Percentiles rank a stretch among this genome's conserved stretches.
These are phyloP conservation scores for Hanseniaspora lindneri DNA, from an alignment of 805 yeast genomes.

Conservation along the genomic window DNA sequence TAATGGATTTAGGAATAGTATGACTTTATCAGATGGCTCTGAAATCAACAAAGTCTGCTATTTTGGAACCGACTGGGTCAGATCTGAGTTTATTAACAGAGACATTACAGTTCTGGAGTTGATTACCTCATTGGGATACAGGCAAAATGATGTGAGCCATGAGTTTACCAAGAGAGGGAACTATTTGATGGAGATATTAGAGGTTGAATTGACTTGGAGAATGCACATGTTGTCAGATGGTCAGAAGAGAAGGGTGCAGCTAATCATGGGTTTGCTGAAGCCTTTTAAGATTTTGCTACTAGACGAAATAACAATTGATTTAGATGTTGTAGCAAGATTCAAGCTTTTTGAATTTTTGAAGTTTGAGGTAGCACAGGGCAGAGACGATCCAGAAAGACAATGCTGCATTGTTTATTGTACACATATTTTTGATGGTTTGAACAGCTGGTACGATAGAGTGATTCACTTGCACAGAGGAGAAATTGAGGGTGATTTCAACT, in stretches of 20 bases:
- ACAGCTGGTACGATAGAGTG: conserved; percentile 77
- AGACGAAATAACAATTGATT: conserved; percentile 94
- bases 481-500: conserved; percentile 31
- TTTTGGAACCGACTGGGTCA: conserved; percentile 96
- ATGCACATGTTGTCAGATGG: conserved; percentile 92
- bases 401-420: conserved; percentile 87
- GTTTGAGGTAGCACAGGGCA: conserved; percentile 47
- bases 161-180: conserved; percentile 62
- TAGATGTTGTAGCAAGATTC: conserved; percentile 82
- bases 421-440: conserved; percentile 91
- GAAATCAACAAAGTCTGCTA: conserved; percentile 49
- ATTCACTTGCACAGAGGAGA: conserved; percentile 66
- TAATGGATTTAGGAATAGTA: conserved; percentile 30
- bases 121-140: conserved; percentile 74
- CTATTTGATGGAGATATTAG: conserved; percentile 59
- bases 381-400: conserved; percentile 31
- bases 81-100: conserved; percentile 75
- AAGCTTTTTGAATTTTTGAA: conserved; percentile 58
- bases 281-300: conserved; percentile 83
- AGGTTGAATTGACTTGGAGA: conserved; percentile 79
- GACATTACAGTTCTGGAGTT: conserved; percentile 80
- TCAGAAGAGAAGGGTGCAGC: conserved; percentile 85
- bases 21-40: conserved; percentile 6
- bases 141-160: conserved; percentile 26
- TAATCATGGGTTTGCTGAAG: conserved; percentile 80